phyloP scores from a whole-genome alignment of 2,329 filamentous ascomycete genomes.

The Grosmannia clavigera region DNA sequence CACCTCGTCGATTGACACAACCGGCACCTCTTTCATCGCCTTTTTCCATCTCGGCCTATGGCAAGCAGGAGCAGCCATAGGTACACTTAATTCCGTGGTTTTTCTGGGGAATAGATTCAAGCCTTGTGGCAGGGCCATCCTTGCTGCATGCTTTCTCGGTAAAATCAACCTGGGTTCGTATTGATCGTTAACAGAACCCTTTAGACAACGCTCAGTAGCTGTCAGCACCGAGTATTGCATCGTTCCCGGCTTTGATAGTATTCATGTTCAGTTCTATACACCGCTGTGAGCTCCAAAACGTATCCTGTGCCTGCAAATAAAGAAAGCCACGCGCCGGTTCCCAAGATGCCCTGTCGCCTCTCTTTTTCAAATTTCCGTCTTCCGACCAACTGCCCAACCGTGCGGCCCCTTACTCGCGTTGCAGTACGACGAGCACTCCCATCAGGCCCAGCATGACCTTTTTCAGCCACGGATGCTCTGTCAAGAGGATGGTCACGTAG shows the following conservation, averaged over 20 bases:
- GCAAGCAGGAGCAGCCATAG: conserved; percentile 29
- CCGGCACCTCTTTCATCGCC: conserved; percentile 18
- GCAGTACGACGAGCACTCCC: conserved; percentile 85
- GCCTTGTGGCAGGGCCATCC: conserved; percentile 56
- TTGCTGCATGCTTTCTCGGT: conserved; percentile 19
- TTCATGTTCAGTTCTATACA: too few relatives aligned
- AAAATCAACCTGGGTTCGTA: too few relatives aligned
- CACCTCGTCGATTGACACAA: neutral
- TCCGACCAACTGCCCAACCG: too few relatives aligned
- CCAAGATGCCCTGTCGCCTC: too few relatives aligned
- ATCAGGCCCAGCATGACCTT: conserved; percentile 88
- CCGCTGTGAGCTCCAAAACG: too few relatives aligned
- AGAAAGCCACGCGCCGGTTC: too few relatives aligned
- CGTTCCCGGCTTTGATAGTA: too few relatives aligned
- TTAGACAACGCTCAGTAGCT: too few relatives aligned
- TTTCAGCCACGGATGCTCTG: conserved; percentile 95
- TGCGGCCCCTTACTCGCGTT: conserved; percentile 46
- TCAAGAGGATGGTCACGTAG: conserved; percentile 91
- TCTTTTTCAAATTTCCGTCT: neutral
- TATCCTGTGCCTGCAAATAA: too few relatives aligned
- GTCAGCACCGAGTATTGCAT: too few relatives aligned
- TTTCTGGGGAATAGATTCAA: conserved; percentile 16
- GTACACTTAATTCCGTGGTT: too few relatives aligned
- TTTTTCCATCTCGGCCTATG: conserved; percentile 65
- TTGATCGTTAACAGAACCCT: too few relatives aligned